Conservation (phyloP, 306 rosid species). For the Castanea mollissima region DNA sequence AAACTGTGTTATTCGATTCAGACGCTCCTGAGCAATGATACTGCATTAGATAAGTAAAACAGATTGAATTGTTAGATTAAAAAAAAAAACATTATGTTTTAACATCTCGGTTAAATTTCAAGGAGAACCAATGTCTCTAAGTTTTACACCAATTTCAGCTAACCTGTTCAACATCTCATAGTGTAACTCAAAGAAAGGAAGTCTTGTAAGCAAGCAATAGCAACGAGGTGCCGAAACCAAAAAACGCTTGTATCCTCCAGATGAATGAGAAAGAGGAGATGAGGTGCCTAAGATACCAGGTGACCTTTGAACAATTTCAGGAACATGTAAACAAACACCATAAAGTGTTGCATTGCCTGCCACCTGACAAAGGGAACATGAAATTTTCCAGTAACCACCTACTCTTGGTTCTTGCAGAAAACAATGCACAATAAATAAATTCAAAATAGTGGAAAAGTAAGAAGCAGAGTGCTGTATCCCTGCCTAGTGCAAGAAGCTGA, state of each 20-base stretch:
- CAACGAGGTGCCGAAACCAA: conserved; percentile 98
- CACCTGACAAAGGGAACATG: conserved; percentile 56
- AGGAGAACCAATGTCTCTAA: background rate
- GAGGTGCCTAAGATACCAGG: conserved; percentile 70
- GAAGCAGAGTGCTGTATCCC: no score
- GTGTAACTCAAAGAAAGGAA: conserved; percentile 91
- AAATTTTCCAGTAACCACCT: conserved; percentile 36
- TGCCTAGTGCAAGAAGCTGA: no score
- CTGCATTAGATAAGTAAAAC: conserved; percentile 65
- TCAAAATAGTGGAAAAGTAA: background rate
- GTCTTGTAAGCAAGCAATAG: conserved; percentile 82
- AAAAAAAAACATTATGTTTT: background rate
- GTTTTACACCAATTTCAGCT: conserved; percentile 5
- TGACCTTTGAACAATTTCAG: conserved; percentile 95
- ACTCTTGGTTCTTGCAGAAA: conserved; percentile 15
- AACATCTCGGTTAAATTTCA: background rate
- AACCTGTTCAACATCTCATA: conserved; percentile 95
- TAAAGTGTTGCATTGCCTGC: conserved; percentile 79
- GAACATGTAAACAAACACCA: conserved; percentile 93
- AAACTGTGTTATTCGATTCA: conserved; percentile 81
- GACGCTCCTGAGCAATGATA: conserved; percentile 94
- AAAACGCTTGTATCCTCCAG: conserved; percentile 66
- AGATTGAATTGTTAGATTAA: conserved; percentile 23
- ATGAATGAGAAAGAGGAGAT: conserved; percentile 52
- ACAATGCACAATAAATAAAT: conserved; percentile 7